Evolutionary conservation across 805 yeast genomes (phyloP).

Genomic region (Teunomyces barrocoloradensis): DNA sequence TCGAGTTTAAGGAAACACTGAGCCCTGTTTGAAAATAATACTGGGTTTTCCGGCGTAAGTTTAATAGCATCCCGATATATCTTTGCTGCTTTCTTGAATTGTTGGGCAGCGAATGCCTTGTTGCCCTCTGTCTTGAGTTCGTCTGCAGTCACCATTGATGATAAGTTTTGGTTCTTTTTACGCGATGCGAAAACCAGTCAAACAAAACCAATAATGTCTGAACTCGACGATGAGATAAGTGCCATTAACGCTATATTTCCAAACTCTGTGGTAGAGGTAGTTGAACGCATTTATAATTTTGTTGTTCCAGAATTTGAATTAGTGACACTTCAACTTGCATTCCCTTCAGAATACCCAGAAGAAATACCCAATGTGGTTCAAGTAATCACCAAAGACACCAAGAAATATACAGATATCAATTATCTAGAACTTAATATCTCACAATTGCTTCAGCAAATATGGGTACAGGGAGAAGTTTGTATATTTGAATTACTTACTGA

Average conservation of each 20-base stretch:
- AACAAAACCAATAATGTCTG: constrained; percentile 15
- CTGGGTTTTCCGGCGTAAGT: constrained; percentile 48
- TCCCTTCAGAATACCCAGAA: constrained; percentile 70
- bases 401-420: constrained; percentile 37
- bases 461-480: constrained; percentile 62
- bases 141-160: constrained; percentile 19
- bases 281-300: constrained; percentile 44
- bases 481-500: constrained; percentile 76
- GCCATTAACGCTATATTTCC: constrained; percentile 91
- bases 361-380: constrained; percentile 63
- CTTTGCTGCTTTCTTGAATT: constrained; percentile 50
- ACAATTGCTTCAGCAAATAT: constrained; percentile 38
- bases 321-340: constrained; percentile 61
- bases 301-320: constrained; percentile 61
- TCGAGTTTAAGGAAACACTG: constrained; percentile 56
- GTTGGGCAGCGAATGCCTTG: constrained; percentile 42
- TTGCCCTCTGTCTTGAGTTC: constrained; percentile 50
- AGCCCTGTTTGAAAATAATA: constrained; percentile 66
- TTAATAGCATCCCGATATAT: constrained; percentile 56
- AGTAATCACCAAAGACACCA: constrained; percentile 37
- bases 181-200: background rate
- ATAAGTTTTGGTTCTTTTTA: background rate
- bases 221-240: constrained; percentile 66
- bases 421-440: constrained; percentile 49
- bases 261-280: constrained; percentile 44